These are phyloP conservation scores for Pleurotus tuber-regium DNA, from an alignment of 768 basidiomycete genomes.

Conservation along the genomic window DNA sequence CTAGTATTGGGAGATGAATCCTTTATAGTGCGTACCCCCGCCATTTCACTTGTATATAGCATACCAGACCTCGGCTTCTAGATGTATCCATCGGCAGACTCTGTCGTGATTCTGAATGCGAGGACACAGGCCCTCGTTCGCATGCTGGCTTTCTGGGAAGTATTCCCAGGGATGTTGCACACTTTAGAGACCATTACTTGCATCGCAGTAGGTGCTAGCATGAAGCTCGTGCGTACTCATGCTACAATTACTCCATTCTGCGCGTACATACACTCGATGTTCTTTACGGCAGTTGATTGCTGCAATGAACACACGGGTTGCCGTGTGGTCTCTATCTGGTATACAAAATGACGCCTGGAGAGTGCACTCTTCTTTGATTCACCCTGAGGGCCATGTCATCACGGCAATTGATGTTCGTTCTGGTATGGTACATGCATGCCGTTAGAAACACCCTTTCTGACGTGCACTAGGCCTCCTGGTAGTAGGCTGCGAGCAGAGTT, in stretches of 20 bases:
- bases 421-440: constrained; percentile 40
- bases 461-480: constrained; percentile 64
- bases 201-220: constrained; percentile 70
- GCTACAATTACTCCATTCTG: constrained; percentile 13
- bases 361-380: constrained; percentile 77
- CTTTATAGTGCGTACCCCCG: constrained; percentile 52
- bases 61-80: constrained; percentile 23
- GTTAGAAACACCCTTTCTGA: constrained; percentile 23
- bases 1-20: constrained; percentile 53
- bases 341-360: constrained; percentile 65
- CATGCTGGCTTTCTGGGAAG: constrained; percentile 77
- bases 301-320: constrained; percentile 63
- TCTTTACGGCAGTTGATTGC: constrained; percentile 60
- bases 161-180: constrained; percentile 61
- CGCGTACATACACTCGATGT: constrained; percentile 11
- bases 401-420: constrained; percentile 72
- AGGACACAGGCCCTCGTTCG: constrained; percentile 59
- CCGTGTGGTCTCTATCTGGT: constrained; percentile 77
- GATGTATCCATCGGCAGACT: constrained; percentile 73
- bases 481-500: constrained; percentile 54
- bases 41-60: background rate
- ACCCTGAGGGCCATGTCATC: constrained; percentile 52
- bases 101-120: constrained; percentile 72
- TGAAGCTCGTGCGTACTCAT: constrained; percentile 68
- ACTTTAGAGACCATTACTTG: constrained; percentile 46